Evolutionary conservation across 208 protist species (phyloP), one percentile per base, ranked within the genome.

Genomic region (Herpetomonas tarakana): DNA sequence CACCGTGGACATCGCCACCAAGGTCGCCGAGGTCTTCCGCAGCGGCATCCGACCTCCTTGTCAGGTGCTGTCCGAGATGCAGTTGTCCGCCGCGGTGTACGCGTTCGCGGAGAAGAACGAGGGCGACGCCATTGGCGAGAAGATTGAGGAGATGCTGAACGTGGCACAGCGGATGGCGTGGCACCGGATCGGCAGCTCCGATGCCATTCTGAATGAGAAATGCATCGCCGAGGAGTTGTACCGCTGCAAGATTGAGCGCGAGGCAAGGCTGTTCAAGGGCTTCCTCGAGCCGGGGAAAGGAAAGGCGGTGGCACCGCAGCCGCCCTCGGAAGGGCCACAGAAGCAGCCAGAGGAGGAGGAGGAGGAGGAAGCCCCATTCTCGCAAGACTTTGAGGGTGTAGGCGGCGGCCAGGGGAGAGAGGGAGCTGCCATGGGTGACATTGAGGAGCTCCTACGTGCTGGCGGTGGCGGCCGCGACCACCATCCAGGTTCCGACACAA

Each of bases 71-170:
- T 89, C 80, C 1, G 86, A 96, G 74, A 63, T 78, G 18, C 85
- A 92, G 71, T 71, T 96, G 31, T 82, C 80, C 22, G 78, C 91
- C 1, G 86, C 91, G n/a, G 87, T 96, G 18, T 94, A 92, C 73
- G 83, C 85, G 7, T 96, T 93, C 65, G 86, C 77, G 11, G 86
- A 93, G 51, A 96, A 96, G 55, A 77, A 82, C 19, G 91, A 96
- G 60, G 72, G 83, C 1, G 76, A 88, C 22, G 91, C 91, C 1
- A 94, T 96, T 55, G 86, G 87, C 39, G 87, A 93, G 52, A 77
- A 75, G 18, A 68, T 96, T n/a, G 58, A 66, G 41, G 76, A 88
- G 57, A 66, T 96, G 31, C 59, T 93, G 28, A 76, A 81, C 62
- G 68, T 71, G 2, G 79, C 81, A 35, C 86, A 92, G 67, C 88